These are phyloP conservation scores for Russula emetica DNA, from an alignment of 768 basidiomycete genomes.

Conservation along the genomic window DNA sequence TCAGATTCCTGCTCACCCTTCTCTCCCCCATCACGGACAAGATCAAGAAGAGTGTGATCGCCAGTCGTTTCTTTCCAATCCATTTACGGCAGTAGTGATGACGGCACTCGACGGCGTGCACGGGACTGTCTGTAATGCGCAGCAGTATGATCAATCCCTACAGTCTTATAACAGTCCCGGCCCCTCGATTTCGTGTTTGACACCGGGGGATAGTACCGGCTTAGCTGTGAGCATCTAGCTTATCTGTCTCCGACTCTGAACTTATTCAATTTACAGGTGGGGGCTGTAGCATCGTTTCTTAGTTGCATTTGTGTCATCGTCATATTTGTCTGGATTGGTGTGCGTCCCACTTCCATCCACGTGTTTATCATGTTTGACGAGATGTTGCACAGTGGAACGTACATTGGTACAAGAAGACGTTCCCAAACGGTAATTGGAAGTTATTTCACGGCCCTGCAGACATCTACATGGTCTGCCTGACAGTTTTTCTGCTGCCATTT, in stretches of 20 bases:
- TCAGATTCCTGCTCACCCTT: neutral
- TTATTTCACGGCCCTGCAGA: constrained; percentile 40
- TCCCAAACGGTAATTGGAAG: constrained; percentile 10
- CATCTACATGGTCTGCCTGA: constrained; percentile 38
- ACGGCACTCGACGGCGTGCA: neutral
- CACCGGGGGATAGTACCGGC: constrained; percentile 37
- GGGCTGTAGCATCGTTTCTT: constrained; percentile 34
- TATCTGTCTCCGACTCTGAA: neutral
- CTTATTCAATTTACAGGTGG: constrained; percentile 31
- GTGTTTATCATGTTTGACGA: neutral
- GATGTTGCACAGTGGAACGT: constrained; percentile 17
- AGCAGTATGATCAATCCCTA: neutral
- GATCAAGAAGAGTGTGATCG: neutral
- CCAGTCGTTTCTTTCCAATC: neutral
- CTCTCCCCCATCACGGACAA: neutral
- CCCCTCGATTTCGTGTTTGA: constrained; percentile 30
- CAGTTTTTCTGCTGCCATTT: no score
- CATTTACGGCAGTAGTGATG: neutral
- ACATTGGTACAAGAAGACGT: constrained; percentile 3
- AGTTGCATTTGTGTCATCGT: neutral
- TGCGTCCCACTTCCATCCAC: neutral
- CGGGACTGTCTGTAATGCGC: constrained; percentile 13
- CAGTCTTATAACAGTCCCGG: neutral
- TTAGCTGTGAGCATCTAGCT: constrained; percentile 33
- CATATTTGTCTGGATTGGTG: constrained; percentile 6